Evolutionary conservation across 129 eudicot genomes (phyloP).

Genomic region (Arctium lappa): DNA sequence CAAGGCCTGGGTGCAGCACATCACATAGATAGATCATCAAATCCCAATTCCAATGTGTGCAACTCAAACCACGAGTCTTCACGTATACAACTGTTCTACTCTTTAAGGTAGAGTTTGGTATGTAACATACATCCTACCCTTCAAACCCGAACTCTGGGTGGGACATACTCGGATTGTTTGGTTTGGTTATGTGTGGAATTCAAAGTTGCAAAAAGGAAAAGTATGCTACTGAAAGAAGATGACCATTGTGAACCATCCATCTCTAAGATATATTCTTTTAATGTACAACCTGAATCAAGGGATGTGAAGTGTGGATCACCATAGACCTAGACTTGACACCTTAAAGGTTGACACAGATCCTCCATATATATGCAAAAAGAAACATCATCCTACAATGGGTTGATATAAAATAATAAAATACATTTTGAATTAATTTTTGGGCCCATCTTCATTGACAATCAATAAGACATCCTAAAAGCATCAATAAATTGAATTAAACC

Average conservation of each 20-base stretch:
- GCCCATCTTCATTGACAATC: not conserved
- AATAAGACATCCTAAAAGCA: not conserved
- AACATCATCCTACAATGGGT: not conserved
- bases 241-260: not conserved
- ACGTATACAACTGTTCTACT: no score
- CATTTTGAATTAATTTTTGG: not conserved
- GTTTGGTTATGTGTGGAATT: not conserved
- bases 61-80: no score
- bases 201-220: not conserved
- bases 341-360: conserved; percentile 1
- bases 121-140: not conserved
- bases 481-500: not conserved
- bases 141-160: not conserved
- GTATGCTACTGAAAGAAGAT: not conserved
- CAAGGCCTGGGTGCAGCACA: no score
- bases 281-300: not conserved
- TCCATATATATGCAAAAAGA: not conserved
- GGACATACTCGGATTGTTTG: not conserved
- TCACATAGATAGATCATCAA: no score
- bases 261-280: not conserved
- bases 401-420: not conserved
- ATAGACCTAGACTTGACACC: not conserved
- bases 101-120: no score
- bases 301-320: not conserved
- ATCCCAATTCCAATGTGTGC: not conserved